phyloP scores from a whole-genome alignment of 2,329 filamentous ascomycete species.

The Alternaria gaisen region DNA sequence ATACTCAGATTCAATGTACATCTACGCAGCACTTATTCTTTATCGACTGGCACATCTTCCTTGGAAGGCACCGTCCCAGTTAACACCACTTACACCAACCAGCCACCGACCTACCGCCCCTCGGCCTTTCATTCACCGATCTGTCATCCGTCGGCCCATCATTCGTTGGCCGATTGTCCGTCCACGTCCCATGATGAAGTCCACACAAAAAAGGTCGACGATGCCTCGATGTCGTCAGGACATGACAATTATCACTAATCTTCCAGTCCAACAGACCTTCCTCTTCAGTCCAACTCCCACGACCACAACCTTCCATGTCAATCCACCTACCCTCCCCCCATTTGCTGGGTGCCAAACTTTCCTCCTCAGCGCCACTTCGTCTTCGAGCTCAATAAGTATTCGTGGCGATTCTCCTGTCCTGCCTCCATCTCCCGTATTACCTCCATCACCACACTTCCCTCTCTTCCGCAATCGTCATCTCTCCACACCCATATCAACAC shows the following conservation, averaged over 20 bases:
- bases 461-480: background rate
- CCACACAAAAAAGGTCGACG: background rate
- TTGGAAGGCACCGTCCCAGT: background rate
- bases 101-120: background rate
- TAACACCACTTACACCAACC: background rate
- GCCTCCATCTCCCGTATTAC: background rate
- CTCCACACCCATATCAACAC: background rate
- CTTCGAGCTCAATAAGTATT: background rate
- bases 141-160: background rate
- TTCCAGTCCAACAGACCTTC: constrained; percentile 6
- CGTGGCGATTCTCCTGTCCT: constrained; percentile 6
- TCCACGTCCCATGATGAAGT: too few relatives aligned
- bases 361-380: constrained; percentile 10
- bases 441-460: background rate
- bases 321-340: background rate
- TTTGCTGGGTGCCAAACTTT: background rate
- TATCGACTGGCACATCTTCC: background rate
- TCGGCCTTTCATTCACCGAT: background rate
- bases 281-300: constrained; percentile 11
- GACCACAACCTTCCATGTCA: background rate
- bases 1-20: background rate
- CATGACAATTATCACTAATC: background rate
- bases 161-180: background rate
- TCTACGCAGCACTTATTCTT: background rate
- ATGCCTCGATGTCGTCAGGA: background rate